These are phyloP conservation scores for Sarcodon sp. DNA, from an alignment of 768 basidiomycete species.

Conservation along the genomic window DNA sequence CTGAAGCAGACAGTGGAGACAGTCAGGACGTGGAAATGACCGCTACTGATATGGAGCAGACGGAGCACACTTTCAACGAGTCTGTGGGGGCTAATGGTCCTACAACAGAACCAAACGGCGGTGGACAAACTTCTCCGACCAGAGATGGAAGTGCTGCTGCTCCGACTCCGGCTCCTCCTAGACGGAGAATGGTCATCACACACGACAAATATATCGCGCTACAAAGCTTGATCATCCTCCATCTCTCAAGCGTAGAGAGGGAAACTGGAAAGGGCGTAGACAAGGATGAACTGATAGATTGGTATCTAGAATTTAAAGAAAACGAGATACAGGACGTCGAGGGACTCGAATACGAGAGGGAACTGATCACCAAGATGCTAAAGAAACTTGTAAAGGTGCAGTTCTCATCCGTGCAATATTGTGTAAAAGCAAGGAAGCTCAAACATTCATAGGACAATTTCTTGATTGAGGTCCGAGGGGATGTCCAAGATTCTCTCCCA, in stretches of 20 bases:
- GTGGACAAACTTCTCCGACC: conserved; percentile 9
- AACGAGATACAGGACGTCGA: conserved; percentile 72
- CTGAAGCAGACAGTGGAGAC: conserved; percentile 29
- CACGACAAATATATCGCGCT: conserved; percentile 91
- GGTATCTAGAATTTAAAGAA: conserved; percentile 92
- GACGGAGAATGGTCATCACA: conserved; percentile 80
- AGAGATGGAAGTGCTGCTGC: conserved; percentile 4
- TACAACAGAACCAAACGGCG: conserved; percentile 19
- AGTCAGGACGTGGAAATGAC: conserved; percentile 56
- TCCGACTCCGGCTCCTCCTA: conserved; percentile 26
- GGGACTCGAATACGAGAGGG: conserved; percentile 82
- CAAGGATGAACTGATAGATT: conserved; percentile 86
- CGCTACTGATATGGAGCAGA: conserved; percentile 36
- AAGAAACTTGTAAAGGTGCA: conserved; percentile 81
- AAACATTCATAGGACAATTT: conserved; percentile 54
- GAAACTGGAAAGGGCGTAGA: conserved; percentile 69
- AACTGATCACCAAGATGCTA: conserved; percentile 82
- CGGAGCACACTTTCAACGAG: conserved; percentile 31
- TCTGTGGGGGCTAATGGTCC: conserved; percentile 16
- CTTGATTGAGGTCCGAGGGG: conserved; percentile 72
- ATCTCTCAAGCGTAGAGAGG: conserved; percentile 66
- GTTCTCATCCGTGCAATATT: neutral
- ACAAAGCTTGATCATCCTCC: conserved; percentile 79
- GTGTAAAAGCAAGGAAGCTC: neutral
- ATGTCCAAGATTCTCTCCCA: conserved; percentile 67